Evolutionary conservation across 2,329 filamentous ascomycete genomes (phyloP), one percentile per base, ranked within the genome.

Genomic region (Penicillium fuscoglaucum): DNA sequence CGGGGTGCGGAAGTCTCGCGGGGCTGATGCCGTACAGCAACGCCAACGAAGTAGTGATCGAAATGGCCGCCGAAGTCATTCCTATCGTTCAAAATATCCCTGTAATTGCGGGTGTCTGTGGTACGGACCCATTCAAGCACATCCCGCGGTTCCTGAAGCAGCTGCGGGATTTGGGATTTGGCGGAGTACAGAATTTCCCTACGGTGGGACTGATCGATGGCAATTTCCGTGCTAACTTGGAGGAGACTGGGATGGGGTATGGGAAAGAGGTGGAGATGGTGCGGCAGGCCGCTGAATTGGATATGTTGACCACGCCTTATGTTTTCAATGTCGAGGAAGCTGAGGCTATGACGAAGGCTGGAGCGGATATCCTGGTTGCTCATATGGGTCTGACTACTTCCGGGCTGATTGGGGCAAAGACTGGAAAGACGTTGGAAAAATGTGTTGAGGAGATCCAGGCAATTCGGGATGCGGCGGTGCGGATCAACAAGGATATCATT

Each of bases 161-260:
- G 68, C 76, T 90, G 37, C 81, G 82, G 55, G 80, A 80, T 1
- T 72, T 88, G 17, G 88, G 88, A 0, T 90, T 90, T 62, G 83
- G 83, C 1, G 88, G 88, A 1, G 81, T 90, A 15, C 88, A 90
- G 71, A 90, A 90, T 66, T 90, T 90, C 69, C 88, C 88, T 1
- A 90, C 88, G 0, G 87, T 90, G 1, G 88, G 88, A 0, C 75
- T 90, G 24, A 86, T 90, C 37, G 88, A 90, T 70, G 87, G 87
- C 1, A 79, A 79, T 13, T 90, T 90, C 69, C 81, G 88, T 13
- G 79, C 80, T 24, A 87, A 87, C 63, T 79, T 91, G 1, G 88
- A 90, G 68, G 87, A 90, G 71, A 90, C 87, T 1, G 87, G 84
- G 9, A 90, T 90, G 87, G 83, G 84, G 1, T 90, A 86, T 67